A percentile compares a stretch with the other conserved stretches of the same genome.
phyloP scores from a whole-genome alignment of 2,329 filamentous ascomycete species.

The Colletotrichum graminicola region DNA sequence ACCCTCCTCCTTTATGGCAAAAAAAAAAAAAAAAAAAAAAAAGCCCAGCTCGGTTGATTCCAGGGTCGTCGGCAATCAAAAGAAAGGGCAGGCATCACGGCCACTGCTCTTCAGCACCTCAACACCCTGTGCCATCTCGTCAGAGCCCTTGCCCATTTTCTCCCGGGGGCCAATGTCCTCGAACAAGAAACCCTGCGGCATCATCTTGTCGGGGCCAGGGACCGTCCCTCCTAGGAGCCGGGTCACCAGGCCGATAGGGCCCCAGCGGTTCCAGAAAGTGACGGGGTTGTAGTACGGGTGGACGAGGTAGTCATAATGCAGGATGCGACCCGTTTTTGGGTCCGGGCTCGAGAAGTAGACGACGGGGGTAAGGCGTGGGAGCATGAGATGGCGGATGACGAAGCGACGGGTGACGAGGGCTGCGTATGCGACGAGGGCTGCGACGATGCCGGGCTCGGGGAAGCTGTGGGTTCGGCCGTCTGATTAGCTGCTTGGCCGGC shows the following conservation, averaged over 20 bases:
- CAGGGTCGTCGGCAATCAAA: background rate
- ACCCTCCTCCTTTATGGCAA: too few relatives aligned
- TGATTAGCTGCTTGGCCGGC: background rate
- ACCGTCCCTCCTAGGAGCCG: conserved; percentile 59
- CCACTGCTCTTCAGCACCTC: conserved; percentile 29
- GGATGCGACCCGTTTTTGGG: conserved; percentile 64
- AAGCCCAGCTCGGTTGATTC: background rate
- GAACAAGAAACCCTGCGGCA: conserved; percentile 65
- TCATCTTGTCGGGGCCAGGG: conserved; percentile 58
- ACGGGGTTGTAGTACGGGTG: conserved; percentile 75
- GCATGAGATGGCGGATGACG: conserved; percentile 67
- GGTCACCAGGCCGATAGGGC: conserved; percentile 64
- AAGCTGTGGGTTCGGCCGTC: conserved; percentile 52
- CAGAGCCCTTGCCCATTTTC: conserved; percentile 64
- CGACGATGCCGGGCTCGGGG: conserved; percentile 56
- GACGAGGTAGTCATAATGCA: conserved; percentile 65
- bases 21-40: too few relatives aligned
- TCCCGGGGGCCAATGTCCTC: conserved; percentile 72
- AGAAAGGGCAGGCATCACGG: conserved; percentile 37
- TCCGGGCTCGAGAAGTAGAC: conserved; percentile 62
- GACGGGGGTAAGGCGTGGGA: conserved; percentile 66
- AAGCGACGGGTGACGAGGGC: conserved; percentile 66
- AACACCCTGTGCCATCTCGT: conserved; percentile 56
- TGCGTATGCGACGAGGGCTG: conserved; percentile 51
- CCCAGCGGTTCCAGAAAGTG: conserved; percentile 73